Evolutionary conservation across 2,329 filamentous ascomycete species (phyloP).

Genomic region (Exophiala mesophila): DNA sequence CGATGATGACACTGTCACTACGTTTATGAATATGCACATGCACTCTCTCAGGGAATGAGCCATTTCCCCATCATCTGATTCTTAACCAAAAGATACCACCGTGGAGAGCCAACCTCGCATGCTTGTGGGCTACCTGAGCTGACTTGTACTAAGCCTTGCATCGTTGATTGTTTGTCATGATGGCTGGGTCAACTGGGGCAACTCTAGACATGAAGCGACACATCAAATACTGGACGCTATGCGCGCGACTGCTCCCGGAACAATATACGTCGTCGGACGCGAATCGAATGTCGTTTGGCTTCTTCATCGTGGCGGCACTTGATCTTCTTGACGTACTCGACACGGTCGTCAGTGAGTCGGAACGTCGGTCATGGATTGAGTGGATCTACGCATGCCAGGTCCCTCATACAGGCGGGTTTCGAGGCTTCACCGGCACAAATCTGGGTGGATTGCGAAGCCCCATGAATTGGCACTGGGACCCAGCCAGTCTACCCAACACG

Average conservation of each 20-base stretch:
- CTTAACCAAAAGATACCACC: no score
- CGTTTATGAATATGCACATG: no score
- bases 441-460: slow-evolving; percentile 46
- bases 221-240: slow-evolving; percentile 88
- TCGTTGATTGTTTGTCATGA: slow-evolving; percentile 1
- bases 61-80: no score
- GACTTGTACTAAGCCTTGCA: no score
- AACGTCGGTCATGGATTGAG: slow-evolving; percentile 44
- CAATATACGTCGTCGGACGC: slow-evolving; percentile 86
- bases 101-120: no score
- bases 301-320: slow-evolving; percentile 80
- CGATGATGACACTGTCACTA: no score
- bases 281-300: slow-evolving; percentile 81
- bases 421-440: slow-evolving; percentile 70
- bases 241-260: slow-evolving; percentile 71
- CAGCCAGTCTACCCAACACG: slow-evolving; percentile 80
- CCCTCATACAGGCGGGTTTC: slow-evolving; percentile 72
- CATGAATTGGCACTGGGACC: slow-evolving; percentile 59
- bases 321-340: slow-evolving; percentile 66
- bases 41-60: no score
- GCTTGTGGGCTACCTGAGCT: no score
- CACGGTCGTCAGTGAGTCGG: slow-evolving; percentile 46
- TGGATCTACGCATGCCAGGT: slow-evolving; percentile 90
- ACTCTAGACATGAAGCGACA: slow-evolving; percentile 61
- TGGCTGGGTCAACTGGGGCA: neutral